A percentile compares a stretch with the other conserved stretches of the same genome.
Evolutionary conservation across 2,329 filamentous ascomycete species (phyloP).

Genomic region (Fusarium nisikadoi): DNA sequence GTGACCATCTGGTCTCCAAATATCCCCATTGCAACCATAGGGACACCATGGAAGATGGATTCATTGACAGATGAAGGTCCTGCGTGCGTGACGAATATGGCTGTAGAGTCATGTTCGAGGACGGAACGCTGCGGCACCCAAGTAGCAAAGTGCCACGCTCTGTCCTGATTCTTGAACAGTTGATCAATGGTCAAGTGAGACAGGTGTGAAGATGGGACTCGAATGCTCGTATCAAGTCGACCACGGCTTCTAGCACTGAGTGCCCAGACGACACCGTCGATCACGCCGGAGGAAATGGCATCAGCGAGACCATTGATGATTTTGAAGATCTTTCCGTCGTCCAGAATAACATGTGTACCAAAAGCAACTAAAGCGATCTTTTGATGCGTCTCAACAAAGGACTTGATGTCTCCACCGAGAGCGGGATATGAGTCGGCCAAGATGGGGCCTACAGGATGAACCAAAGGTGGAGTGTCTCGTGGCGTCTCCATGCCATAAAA

Average conservation of each 20-base stretch:
- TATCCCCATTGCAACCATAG: constrained; percentile 1
- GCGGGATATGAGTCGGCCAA: background rate
- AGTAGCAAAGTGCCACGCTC: background rate
- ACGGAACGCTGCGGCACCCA: background rate
- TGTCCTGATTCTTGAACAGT: background rate
- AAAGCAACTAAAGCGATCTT: constrained; percentile 1
- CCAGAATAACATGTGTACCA: constrained; percentile 1
- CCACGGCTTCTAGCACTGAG: background rate
- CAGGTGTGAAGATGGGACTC: background rate
- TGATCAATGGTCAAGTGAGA: background rate
- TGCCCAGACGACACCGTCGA: background rate
- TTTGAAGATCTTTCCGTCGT: background rate
- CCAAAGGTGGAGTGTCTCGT: background rate
- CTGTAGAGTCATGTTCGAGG: background rate
- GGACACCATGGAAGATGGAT: constrained; percentile 2
- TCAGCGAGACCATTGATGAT: background rate
- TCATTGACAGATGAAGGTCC: constrained; percentile 4
- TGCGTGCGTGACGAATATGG: background rate
- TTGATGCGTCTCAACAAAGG: background rate
- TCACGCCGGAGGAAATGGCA: background rate
- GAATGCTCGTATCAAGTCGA: background rate
- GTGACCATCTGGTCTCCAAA: constrained; percentile 6
- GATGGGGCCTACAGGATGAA: background rate
- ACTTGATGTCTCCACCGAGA: background rate
- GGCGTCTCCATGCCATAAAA: constrained; percentile 10